phyloP scores from a whole-genome alignment of 106 monocot genomes.

The Xerophyta viscosa region DNA sequence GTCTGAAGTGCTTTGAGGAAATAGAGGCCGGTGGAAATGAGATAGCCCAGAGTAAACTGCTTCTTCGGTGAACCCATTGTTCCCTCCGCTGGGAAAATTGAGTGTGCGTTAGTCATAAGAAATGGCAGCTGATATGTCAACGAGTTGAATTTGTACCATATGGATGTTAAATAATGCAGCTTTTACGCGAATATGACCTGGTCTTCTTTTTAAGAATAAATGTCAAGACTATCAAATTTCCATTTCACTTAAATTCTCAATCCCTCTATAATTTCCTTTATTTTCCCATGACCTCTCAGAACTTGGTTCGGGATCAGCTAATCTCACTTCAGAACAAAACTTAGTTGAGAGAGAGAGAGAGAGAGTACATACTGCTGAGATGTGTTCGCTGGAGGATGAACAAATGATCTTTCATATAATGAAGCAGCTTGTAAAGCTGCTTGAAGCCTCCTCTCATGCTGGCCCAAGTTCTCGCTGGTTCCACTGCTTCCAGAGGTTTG shows the following conservation, averaged over 20 bases:
- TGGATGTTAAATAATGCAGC: too few species aligned
- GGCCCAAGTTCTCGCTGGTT: slow-evolving; percentile 19
- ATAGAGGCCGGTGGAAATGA: not conserved
- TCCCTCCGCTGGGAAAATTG: not conserved
- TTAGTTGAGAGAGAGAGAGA: not conserved
- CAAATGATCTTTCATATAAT: slow-evolving; percentile 61
- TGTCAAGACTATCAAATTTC: too few species aligned
- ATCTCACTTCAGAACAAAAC: not conserved
- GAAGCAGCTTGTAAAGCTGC: slow-evolving; percentile 72
- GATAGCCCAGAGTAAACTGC: slow-evolving; percentile 14
- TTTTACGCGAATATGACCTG: too few species aligned
- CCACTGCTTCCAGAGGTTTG: slow-evolving; percentile 18
- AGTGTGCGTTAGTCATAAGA: not conserved
- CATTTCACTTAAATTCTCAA: too few species aligned
- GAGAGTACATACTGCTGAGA: slow-evolving; percentile 20
- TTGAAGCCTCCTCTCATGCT: slow-evolving; percentile 44
- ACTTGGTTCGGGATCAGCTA: too few species aligned
- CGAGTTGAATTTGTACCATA: slow-evolving; percentile 14
- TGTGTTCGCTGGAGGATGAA: slow-evolving; percentile 30
- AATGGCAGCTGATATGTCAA: slow-evolving; percentile 8
- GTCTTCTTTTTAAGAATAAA: too few species aligned
- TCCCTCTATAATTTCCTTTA: too few species aligned
- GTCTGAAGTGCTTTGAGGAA: slow-evolving; percentile 7
- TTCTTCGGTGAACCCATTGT: not conserved
- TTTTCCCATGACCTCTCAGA: too few species aligned